Evolutionary conservation across 164 flowering plant genomes (phyloP), one percentile per base, ranked within the genome.

Genomic region (Magnolia kwangsiensis): DNA sequence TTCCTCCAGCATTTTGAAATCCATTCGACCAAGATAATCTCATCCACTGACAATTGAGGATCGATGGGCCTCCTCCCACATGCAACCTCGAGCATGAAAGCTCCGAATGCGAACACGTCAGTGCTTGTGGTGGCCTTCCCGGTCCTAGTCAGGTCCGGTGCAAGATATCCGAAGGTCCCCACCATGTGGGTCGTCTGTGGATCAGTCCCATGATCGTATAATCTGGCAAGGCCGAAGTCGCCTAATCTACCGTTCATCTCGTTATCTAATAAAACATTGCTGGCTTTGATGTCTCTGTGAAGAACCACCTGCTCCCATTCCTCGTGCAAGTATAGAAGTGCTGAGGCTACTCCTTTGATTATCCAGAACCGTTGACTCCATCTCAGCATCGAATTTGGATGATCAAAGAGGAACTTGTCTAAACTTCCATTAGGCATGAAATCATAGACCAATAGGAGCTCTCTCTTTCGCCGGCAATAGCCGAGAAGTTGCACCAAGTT

Each of bases 211-310:
- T 69, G 82, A 73, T 69, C 76, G 27, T 31, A 68, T n/a, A 76
- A 73, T 59, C 69, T 73, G 7, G 82, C 82, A 1, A 80, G 72
- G 11, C 82, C 82, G 21, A 80, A 78, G 51, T 78, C 80, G 2
- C 80, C 80, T 31, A 78, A 67, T 20, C 63, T 72, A 8, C 71
- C 79, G 51, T 72, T 65, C 51, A 86, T 49, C 1, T 86, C 82
- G 4, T 69, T 71, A 63, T 86, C 91, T 27, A 88, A 66, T 13
- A 88, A 73, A 29, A 88, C 84, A 76, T 86, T 87, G 74, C 85
- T 80, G 3, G 88, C 82, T 71, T 88, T 88, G 49, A 88, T 79
- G 65, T 88, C 90, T 81, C 87, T 74, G 50, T 88, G 90, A 0
- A 88, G 59, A 9, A 78, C 67, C n/a, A 70, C 73, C 21, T 69